Base-by-base conservation (phyloP, 148 eudicot genomes). In the Rhododendron ferrugineum region DNA sequence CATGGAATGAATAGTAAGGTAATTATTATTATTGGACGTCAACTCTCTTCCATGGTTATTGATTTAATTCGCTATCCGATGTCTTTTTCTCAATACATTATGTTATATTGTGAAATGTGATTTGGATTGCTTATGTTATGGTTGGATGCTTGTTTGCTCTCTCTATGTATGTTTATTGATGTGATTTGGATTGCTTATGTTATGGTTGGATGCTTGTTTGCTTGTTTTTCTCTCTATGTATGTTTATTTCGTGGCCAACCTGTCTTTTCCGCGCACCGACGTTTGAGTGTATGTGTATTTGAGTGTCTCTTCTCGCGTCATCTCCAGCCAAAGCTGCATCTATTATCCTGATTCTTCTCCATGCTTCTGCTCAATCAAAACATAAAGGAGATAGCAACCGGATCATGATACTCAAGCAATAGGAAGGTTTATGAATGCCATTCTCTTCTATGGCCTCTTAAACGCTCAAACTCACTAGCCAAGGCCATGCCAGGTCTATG, bases 1-100 rank as follows among this genome's bases (percentile, higher is more conserved):
- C 5, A 92, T 96, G 95, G 99, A 96, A 82, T 96, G 92, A 58
- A n/a, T n/a, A 26, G 26, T 64, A 10, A 94, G 98, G 94, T 93
- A 89, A 78, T 64, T 64, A 54, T 16, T 16, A 16, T n/a, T n/a
- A 10, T 64, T 85, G n/a, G 7, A 13, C 58, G 9, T 70, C 30
- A 23, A 1, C 54, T 50, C 30, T 47, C 81, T 76, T 2, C 42
- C 36, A 44, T 54, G 54, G 14, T 26, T 10, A 42, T 42, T 28
- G 60, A 7, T 60, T 66, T 13, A 60, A 6, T 40, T 18, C 10
- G 46, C 30, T 26, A 60, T 50, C 10, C n/a, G 40, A 74, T 74
- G 36, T 78, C 34, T 34, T 44, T 20, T 40, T 40, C 8, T 40
- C 49, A 8, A 22, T 23, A 9, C 72, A 26, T 66, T n/a, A 26